These are phyloP conservation scores for Exserohilum rostratum DNA, from an alignment of 2,329 filamentous ascomycete genomes.

Conservation along the genomic window DNA sequence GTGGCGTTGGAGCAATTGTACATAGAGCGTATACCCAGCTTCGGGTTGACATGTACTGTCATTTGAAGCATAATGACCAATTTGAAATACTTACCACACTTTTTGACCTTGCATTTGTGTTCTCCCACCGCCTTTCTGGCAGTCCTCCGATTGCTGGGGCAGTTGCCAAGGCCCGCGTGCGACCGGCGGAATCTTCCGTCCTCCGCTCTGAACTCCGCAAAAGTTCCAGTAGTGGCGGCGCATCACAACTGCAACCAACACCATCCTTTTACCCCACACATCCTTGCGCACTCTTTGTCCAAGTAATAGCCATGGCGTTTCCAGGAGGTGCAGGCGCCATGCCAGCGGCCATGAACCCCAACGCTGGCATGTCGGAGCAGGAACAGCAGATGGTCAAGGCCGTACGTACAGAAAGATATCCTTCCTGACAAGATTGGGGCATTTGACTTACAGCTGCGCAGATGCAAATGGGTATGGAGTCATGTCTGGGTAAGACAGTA, in stretches of 20 bases:
- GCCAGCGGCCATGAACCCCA: slow-evolving; percentile 40
- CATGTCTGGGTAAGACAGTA: slow-evolving; percentile 84
- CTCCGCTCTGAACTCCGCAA: slow-evolving; percentile 46
- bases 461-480: slow-evolving; percentile 89
- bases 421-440: not conserved
- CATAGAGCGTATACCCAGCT: slow-evolving; percentile 17
- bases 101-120: not conserved
- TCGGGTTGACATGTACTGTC: slow-evolving; percentile 10
- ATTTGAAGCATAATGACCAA: slow-evolving; percentile 16
- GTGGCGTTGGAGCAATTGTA: slow-evolving; percentile 22
- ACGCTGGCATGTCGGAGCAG: slow-evolving; percentile 51
- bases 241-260: slow-evolving; percentile 14
- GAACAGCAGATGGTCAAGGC: slow-evolving; percentile 57
- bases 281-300: not conserved
- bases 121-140: not conserved
- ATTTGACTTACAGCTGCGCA: slow-evolving; percentile 45
- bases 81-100: slow-evolving; percentile 1
- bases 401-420: slow-evolving; percentile 32
- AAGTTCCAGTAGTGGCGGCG: slow-evolving; percentile 25
- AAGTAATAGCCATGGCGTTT: slow-evolving; percentile 35
- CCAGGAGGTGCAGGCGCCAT: slow-evolving; percentile 34
- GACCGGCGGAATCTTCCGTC: slow-evolving; percentile 32
- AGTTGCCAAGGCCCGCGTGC: slow-evolving; percentile 25
- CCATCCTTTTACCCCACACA: not conserved
- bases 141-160: not conserved